These are phyloP conservation scores for Mycosphaerella sp. DNA, from an alignment of 2,329 filamentous ascomycete species.

Conservation along the genomic window DNA sequence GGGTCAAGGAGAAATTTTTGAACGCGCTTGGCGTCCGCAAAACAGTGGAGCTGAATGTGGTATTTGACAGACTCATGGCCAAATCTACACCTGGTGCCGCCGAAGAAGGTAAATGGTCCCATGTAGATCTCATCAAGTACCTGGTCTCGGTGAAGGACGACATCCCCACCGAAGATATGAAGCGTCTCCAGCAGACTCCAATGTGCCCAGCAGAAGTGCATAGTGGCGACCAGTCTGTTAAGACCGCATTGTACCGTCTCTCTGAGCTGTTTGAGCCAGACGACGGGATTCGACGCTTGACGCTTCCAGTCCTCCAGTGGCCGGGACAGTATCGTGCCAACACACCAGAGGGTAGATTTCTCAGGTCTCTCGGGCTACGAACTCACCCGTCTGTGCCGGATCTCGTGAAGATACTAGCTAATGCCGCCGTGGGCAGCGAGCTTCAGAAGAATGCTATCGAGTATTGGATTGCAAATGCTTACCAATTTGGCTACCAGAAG, in stretches of 20 bases:
- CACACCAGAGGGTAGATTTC: conserved; percentile 67
- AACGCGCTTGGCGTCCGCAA: conserved; percentile 80
- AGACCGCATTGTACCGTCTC: conserved; percentile 55
- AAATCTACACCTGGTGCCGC: conserved; percentile 45
- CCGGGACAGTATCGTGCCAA: conserved; percentile 61
- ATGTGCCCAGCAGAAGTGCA: conserved; percentile 71
- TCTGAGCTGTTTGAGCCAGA: conserved; percentile 78
- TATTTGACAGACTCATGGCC: conserved; percentile 77
- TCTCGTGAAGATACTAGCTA: conserved; percentile 70
- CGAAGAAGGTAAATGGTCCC: conserved; percentile 66
- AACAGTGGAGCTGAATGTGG: conserved; percentile 88
- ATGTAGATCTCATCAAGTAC: conserved; percentile 91
- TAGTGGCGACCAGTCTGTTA: conserved; percentile 33
- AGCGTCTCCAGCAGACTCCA: conserved; percentile 66
- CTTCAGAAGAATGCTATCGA: conserved; percentile 65
- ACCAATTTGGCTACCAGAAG: conserved; percentile 64
- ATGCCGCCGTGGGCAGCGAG: conserved; percentile 48
- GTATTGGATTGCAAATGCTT: conserved; percentile 77
- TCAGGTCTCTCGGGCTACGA: conserved; percentile 66
- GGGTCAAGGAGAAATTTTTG: conserved; percentile 87
- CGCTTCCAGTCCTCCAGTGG: conserved; percentile 76
- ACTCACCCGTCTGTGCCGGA: conserved; percentile 64
- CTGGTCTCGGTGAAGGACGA: conserved; percentile 83
- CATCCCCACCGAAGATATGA: conserved; percentile 76
- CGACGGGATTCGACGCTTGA: conserved; percentile 60